phyloP scores from a whole-genome alignment of 164 flowering plant species.

The Hamamelis virginiana region DNA sequence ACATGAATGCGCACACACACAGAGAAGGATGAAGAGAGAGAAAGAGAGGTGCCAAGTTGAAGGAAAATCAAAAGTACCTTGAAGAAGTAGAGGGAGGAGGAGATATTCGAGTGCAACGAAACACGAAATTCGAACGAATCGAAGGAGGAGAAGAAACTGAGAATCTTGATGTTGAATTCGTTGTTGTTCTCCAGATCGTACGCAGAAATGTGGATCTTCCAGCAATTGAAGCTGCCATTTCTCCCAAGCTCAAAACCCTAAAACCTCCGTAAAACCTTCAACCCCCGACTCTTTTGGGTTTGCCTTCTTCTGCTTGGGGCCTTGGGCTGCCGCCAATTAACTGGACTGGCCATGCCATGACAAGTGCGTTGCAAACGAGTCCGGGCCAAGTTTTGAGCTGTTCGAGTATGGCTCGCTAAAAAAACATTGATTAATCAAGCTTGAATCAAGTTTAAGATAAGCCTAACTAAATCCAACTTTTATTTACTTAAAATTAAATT shows the following conservation, averaged over 20 bases:
- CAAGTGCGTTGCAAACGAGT: too few relatives aligned
- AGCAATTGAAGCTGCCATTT: slow-evolving; percentile 32
- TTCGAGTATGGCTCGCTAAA: too few relatives aligned
- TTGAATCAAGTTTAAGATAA: too few relatives aligned
- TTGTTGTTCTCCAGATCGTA: slow-evolving; percentile 21
- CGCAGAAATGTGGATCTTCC: slow-evolving; percentile 35
- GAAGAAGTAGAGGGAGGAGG: slow-evolving; percentile 6
- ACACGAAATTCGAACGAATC: slow-evolving; percentile 14
- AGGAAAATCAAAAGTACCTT: slow-evolving; percentile 1
- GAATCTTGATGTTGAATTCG: background rate
- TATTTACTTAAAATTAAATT: too few relatives aligned
- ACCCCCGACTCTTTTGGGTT: too few relatives aligned
- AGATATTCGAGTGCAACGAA: slow-evolving; percentile 25
- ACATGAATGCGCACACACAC: background rate
- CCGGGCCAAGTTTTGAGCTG: too few relatives aligned
- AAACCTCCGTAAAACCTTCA: slow-evolving; percentile 28
- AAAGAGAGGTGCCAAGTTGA: background rate
- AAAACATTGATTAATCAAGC: too few relatives aligned
- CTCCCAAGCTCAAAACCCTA: slow-evolving; percentile 11
- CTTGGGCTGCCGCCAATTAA: too few relatives aligned
- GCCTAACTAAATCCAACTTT: too few relatives aligned
- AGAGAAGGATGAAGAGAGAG: background rate
- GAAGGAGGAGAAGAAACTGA: slow-evolving; percentile 15
- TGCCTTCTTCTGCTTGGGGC: too few relatives aligned
- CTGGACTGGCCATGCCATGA: too few relatives aligned